phyloP scores from a whole-genome alignment of 1,284 basidiomycete genomes.

The Sphagnurus paluster region DNA sequence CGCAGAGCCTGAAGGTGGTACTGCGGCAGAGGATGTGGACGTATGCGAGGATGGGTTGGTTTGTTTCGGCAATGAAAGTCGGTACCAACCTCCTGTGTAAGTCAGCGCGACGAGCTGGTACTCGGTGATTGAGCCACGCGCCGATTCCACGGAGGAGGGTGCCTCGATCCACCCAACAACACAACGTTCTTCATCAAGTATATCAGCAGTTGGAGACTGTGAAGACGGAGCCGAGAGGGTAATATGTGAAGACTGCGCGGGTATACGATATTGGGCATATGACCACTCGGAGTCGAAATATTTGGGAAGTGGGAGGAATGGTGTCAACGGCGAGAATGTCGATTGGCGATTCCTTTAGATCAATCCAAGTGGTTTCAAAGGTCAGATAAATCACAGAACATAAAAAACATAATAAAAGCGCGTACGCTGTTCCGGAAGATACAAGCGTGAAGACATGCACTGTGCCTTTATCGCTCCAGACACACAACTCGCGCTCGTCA shows the following conservation, averaged over 20 bases:
- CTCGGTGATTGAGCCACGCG: slow-evolving; percentile 39
- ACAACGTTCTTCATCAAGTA: slow-evolving; percentile 81
- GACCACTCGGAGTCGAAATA: slow-evolving; percentile 95
- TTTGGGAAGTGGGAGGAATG: slow-evolving; percentile 83
- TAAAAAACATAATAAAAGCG: slow-evolving; percentile 8
- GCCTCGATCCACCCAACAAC: slow-evolving; percentile 82
- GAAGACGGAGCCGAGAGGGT: slow-evolving; percentile 64
- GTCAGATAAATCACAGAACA: slow-evolving; percentile 14
- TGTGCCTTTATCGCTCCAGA: slow-evolving; percentile 97
- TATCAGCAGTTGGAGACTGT: slow-evolving; percentile 58
- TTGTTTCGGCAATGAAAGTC: slow-evolving; percentile 68
- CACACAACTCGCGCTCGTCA: slow-evolving; percentile 79
- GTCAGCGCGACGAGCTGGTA: slow-evolving; percentile 85
- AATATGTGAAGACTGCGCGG: slow-evolving; percentile 78
- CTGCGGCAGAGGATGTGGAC: slow-evolving; percentile 21
- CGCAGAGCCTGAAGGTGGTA: slow-evolving; percentile 36
- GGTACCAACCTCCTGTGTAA: slow-evolving; percentile 92
- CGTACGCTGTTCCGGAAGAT: slow-evolving; percentile 65
- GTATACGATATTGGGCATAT: slow-evolving; percentile 90
- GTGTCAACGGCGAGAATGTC: slow-evolving; percentile 71
- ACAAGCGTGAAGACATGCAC: slow-evolving; percentile 86
- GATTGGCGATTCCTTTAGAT: slow-evolving; percentile 73
- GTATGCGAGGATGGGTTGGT: slow-evolving; percentile 26
- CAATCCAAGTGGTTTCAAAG: neutral
- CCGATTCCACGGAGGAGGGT: slow-evolving; percentile 39